A percentile compares a stretch with the other conserved stretches of the same genome.
These are phyloP conservation scores for Pythium utonaiense DNA, from an alignment of 352 stramenopile genomes.

Conservation along the genomic window DNA sequence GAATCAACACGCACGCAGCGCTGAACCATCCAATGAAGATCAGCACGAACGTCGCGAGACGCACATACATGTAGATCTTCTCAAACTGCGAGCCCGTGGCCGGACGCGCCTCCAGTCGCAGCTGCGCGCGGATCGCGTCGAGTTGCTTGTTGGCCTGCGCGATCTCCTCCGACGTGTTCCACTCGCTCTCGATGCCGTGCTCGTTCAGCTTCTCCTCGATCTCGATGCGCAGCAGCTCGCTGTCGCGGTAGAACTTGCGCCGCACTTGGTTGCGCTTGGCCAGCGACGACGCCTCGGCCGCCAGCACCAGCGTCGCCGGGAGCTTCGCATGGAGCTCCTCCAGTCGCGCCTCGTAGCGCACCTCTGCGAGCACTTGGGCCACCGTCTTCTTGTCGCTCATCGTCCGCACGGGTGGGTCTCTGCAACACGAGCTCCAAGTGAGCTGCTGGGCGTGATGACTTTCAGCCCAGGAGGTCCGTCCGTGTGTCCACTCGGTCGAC, in stretches of 20 bases:
- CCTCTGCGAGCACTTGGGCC: slow-evolving; percentile 52
- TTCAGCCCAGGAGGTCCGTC: not conserved
- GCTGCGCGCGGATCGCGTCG: slow-evolving; percentile 55
- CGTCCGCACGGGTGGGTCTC: too few species aligned
- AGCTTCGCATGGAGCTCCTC: slow-evolving; percentile 51
- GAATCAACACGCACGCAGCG: slow-evolving; percentile 57
- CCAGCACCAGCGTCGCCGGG: slow-evolving; percentile 37
- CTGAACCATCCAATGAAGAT: slow-evolving; percentile 78
- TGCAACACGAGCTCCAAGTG: too few species aligned
- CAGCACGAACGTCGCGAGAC: slow-evolving; percentile 60
- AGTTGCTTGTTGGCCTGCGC: slow-evolving; percentile 48
- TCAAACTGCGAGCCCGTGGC: slow-evolving; percentile 41
- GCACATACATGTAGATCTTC: slow-evolving; percentile 57
- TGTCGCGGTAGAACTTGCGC: slow-evolving; percentile 66
- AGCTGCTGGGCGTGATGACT: not conserved
- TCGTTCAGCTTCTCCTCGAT: slow-evolving; percentile 75
- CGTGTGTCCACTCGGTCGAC: slow-evolving; percentile 5
- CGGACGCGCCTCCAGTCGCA: slow-evolving; percentile 59
- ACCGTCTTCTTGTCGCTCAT: slow-evolving; percentile 28
- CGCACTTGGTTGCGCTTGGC: slow-evolving; percentile 72
- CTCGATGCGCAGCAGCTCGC: slow-evolving; percentile 71
- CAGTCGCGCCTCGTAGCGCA: slow-evolving; percentile 53
- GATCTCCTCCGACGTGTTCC: slow-evolving; percentile 41
- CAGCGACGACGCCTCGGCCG: slow-evolving; percentile 34
- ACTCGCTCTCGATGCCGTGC: slow-evolving; percentile 60